Conservation (phyloP, 163 green algal species). For the Scenedesmus sp. region DNA sequence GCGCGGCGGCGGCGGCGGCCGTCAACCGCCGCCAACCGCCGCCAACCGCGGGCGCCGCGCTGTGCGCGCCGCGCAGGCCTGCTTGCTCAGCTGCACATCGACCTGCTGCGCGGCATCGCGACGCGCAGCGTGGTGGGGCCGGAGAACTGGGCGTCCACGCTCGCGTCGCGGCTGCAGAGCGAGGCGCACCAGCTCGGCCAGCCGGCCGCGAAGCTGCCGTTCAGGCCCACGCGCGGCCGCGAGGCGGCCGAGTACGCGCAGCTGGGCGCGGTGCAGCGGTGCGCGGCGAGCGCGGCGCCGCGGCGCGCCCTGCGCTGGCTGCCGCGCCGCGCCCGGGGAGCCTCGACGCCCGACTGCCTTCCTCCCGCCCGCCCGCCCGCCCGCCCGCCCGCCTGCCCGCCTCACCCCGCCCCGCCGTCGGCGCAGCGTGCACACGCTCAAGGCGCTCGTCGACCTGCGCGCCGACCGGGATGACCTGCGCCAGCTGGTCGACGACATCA, state of each 20-base stretch:
- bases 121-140: slow-evolving; percentile 20
- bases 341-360: no score
- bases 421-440: slow-evolving; percentile 35
- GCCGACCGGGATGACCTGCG: slow-evolving; percentile 43
- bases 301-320: no score
- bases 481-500: slow-evolving; percentile 21
- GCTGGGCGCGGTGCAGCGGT: slow-evolving; percentile 25
- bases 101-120: slow-evolving; percentile 45
- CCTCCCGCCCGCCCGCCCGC: no score
- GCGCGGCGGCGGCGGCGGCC: no score
- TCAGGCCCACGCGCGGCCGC: slow-evolving; percentile 27
- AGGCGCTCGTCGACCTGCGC: slow-evolving; percentile 39
- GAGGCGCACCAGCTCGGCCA: slow-evolving; percentile 24
- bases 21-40: no score
- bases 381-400: no score
- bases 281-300: not conserved
- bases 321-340: no score
- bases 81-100: slow-evolving; percentile 46
- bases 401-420: no score
- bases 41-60: no score
- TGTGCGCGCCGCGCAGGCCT: slow-evolving; percentile 21
- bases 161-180: slow-evolving; percentile 10
- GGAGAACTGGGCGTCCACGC: slow-evolving; percentile 37
- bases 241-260: slow-evolving; percentile 31
- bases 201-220: slow-evolving; percentile 16